Base-by-base conservation (phyloP, 2,329 filamentous ascomycete genomes). In the Colletotrichum siamense region DNA sequence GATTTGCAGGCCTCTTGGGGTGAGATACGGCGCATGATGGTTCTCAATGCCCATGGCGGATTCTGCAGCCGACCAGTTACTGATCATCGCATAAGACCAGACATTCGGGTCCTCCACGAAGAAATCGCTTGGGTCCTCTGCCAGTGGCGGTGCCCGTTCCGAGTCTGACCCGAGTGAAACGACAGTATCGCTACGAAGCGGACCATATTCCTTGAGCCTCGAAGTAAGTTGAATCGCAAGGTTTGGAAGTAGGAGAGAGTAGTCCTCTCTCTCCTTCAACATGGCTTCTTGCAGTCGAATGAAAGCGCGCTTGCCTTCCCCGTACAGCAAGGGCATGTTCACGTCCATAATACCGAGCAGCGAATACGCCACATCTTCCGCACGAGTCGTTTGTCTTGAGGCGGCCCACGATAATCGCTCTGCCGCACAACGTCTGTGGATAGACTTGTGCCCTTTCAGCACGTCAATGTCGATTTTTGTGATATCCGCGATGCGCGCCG, bases 301-400 rank as follows among this genome's bases (percentile, higher is more conserved):
- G 62, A 81, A 82, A 7, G 80, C 79, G n/a, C 73, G 76, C 13
- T 26, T 44, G 44, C 81, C 81, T 49, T 82, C 82, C 7, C 81
- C 79, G 57, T 82, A 82, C 5, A 79, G 63, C 15, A 80, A 68
- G 5, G 79, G 76, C 79, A 83, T 82, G 28, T 78, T 80, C 8
- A 82, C 77, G 24, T 75, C 72, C 57, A 83, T 82, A 15, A 83
- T 65, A 13, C 82, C 82, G 10, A 82, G 63, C n/a, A 83, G 64
- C 10, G 79, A 80, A 62, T 82, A 82, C 3, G 80, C 81, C 6
- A 76, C 52, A 69, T 83, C 81, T 63, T 82, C 76, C 64, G 44
- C 4, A 2, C 78, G 71, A 5, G 77, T 81, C 2, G 79, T 82
- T 63, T 77, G 28, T 30, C 81, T 70, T 6, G 64, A 68, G 3